Conservation (phyloP, 2,329 filamentous ascomycete genomes). For the Exserohilum turcica region DNA sequence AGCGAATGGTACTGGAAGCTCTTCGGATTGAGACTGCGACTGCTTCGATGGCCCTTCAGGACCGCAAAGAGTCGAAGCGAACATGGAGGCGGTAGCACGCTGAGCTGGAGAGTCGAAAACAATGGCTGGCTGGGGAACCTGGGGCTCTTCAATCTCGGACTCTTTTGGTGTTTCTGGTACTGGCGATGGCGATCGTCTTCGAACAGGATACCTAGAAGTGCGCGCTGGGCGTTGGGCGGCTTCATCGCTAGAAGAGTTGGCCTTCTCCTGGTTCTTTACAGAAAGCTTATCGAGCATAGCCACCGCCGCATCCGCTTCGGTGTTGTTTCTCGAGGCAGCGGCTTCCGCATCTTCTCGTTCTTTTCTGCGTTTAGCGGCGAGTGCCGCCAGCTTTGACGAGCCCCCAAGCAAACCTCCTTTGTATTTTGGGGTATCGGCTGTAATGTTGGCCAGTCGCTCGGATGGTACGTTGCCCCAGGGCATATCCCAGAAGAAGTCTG, state of each 20-base stretch:
- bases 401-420: conserved; percentile 79
- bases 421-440: conserved; percentile 64
- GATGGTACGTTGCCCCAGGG: conserved; percentile 80
- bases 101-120: conserved; percentile 44
- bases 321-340: conserved; percentile 17
- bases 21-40: conserved; percentile 1
- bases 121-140: conserved; percentile 26
- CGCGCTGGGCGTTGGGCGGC: conserved; percentile 15
- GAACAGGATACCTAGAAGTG: conserved; percentile 29
- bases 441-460: conserved; percentile 65
- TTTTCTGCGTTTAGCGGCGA: conserved; percentile 85
- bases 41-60: conserved; percentile 8
- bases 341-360: conserved; percentile 70
- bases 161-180: conserved; percentile 20
- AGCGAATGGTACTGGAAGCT: conserved; percentile 50
- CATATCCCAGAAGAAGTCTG: conserved; percentile 77
- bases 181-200: conserved; percentile 40
- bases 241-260: neutral
- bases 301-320: conserved; percentile 44
- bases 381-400: conserved; percentile 81
- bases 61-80: conserved; percentile 58
- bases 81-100: conserved; percentile 56
- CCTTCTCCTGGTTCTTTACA: conserved; percentile 29
- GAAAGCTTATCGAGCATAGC: conserved; percentile 53
- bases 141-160: conserved; percentile 16